These are phyloP conservation scores for Obba rivulosa DNA, from an alignment of 768 basidiomycete species.

Conservation along the genomic window DNA sequence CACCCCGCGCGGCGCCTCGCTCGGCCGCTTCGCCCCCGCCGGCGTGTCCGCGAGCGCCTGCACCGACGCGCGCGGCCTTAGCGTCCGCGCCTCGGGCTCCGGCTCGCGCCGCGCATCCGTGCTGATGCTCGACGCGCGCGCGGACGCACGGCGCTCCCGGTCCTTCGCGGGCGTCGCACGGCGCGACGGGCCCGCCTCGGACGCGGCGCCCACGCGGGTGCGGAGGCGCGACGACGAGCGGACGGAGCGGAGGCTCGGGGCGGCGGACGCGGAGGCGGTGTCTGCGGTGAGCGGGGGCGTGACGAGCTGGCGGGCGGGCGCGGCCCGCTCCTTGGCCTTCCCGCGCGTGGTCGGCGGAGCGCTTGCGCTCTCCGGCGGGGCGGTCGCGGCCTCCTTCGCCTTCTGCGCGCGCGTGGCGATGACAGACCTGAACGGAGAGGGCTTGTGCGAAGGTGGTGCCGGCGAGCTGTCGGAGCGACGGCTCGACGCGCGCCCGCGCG, in stretches of 20 bases:
- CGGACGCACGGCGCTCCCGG: constrained; percentile 2
- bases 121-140: constrained; percentile 7
- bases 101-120: constrained; percentile 12
- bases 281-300: constrained; percentile 47
- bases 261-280: constrained; percentile 28
- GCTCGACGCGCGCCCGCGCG: background rate
- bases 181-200: constrained; percentile 4
- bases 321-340: constrained; percentile 6
- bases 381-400: constrained; percentile 27
- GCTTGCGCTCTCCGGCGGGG: constrained; percentile 16
- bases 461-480: constrained; percentile 3
- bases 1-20: constrained; percentile 45
- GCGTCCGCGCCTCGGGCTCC: constrained; percentile 17
- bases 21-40: constrained; percentile 15
- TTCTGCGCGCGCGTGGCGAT: constrained; percentile 58
- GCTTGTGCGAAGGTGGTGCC: constrained; percentile 2
- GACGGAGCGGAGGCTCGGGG: constrained; percentile 18
- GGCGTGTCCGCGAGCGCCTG: constrained; percentile 4
- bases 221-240: constrained; percentile 18
- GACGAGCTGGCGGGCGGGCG: constrained; percentile 29
- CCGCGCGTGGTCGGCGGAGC: constrained; percentile 1
- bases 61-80: constrained; percentile 16
- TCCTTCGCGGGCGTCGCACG: constrained; percentile 12
- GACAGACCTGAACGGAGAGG: constrained; percentile 42
- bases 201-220: constrained; percentile 19